Evolutionary conservation across 768 basidiomycete species (phyloP), one percentile per base, ranked within the genome.

Genomic region (Lactarius akahatsu): DNA sequence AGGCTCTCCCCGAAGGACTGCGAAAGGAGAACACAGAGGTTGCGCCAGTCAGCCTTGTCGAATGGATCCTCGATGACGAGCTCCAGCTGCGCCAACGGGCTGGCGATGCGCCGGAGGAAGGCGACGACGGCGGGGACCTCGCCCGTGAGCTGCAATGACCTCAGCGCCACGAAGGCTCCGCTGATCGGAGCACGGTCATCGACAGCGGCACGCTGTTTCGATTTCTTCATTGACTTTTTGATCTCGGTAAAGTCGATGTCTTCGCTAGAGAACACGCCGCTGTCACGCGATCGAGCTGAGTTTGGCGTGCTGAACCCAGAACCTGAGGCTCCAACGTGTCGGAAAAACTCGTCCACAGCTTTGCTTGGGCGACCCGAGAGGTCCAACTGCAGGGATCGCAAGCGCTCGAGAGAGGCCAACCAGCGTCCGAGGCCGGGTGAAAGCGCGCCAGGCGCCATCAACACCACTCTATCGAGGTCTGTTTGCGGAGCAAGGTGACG

Each of bases 301-400:
- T 81, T 85, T 7, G 90, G 91, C 15, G 90, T 89, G 34, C 84
- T 84, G 67, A 80, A 80, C n/a, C 90, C 91, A 0, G 90, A 90
- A 50, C 83, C 80, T 18, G 82, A 78, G 68, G 79, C 77, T 36
- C 65, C 54, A 69, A 91, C 78, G 61, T 90, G 85, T 73, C 87
- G 86, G 74, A 92, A 92, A 76, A 92, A 92, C 23, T 88, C 87
- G 76, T 91, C 89, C n/a, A 91, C 86, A 0, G 87, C 86, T 36
- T 85, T 85, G 62, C 82, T 76, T 4, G 87, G 84, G 63, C 88
- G 80, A 63, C 86, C 88, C 0, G 89, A 85, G 30, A 92, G 81
- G 73, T 92, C 91, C 57, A 92, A 79, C 72, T 88, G 85, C 64
- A 92, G 77, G 59, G 80, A 81, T 71, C 83, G 86, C 69, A 92